A percentile compares a stretch with the other conserved stretches of the same genome.
Conservation (phyloP, 495 filamentous ascomycete species). For the Delitschia confertaspora region DNA sequence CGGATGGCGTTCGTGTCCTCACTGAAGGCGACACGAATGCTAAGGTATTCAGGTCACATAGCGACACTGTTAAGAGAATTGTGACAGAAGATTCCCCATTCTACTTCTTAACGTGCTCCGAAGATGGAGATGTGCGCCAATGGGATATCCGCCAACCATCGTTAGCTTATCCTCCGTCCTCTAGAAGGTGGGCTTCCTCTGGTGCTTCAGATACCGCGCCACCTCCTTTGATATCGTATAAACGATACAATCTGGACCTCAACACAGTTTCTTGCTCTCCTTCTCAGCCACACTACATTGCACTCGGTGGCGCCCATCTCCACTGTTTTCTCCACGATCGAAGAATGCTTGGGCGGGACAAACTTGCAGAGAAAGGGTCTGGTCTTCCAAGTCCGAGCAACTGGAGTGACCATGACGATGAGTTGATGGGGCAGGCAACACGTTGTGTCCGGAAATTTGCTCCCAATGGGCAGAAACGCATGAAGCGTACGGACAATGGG, state of each 20-base stretch:
- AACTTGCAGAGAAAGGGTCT: constrained; percentile 45
- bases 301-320: constrained; percentile 60
- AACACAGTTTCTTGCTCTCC: constrained; percentile 69
- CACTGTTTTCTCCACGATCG: constrained; percentile 71
- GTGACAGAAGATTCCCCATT: constrained; percentile 66
- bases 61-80: constrained; percentile 66
- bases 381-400: constrained; percentile 27
- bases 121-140: constrained; percentile 69
- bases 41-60: constrained; percentile 58
- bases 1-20: constrained; percentile 46
- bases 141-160: constrained; percentile 64
- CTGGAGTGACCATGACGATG: constrained; percentile 40
- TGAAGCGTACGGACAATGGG: constrained; percentile 47
- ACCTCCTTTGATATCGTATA: constrained; percentile 66
- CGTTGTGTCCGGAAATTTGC: constrained; percentile 63
- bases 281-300: constrained; percentile 68
- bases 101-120: constrained; percentile 66
- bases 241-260: constrained; percentile 54
- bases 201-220: constrained; percentile 51
- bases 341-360: constrained; percentile 61
- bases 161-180: constrained; percentile 51
- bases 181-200: constrained; percentile 33
- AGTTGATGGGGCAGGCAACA: constrained; percentile 54
- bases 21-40: constrained; percentile 55
- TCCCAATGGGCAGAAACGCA: constrained; percentile 47